Percentiles rank a stretch among this genome's conserved stretches.
Conservation (phyloP, 2,329 filamentous ascomycete species). For the Rutstroemia sp. region DNA sequence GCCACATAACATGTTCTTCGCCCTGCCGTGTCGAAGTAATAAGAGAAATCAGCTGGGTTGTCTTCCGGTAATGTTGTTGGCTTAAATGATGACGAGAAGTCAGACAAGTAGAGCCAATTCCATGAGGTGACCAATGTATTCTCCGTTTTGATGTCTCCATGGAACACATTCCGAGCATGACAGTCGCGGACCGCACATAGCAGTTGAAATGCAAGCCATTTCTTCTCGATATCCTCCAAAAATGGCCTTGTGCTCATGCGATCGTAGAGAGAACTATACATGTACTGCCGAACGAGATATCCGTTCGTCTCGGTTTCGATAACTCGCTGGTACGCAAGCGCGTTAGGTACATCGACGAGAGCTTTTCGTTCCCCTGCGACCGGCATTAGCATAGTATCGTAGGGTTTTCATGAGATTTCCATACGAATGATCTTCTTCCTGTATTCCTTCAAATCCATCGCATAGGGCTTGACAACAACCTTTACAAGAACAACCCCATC, state of each 20-base stretch:
- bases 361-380: constrained; percentile 67
- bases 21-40: constrained; percentile 92
- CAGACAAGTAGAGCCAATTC: constrained; percentile 98
- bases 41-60: constrained; percentile 94
- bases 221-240: constrained; percentile 95
- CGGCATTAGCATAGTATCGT: constrained; percentile 11
- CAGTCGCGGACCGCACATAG: constrained; percentile 89
- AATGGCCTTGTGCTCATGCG: constrained; percentile 94
- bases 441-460: constrained; percentile 74
- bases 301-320: constrained; percentile 88
- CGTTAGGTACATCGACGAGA: constrained; percentile 81
- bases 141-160: constrained; percentile 98
- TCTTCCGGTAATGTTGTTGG: constrained; percentile 90
- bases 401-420: constrained; percentile 25
- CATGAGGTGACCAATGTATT: constrained; percentile 96
- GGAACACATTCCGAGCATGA: constrained; percentile 80
- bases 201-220: constrained; percentile 95
- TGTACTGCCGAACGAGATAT: constrained; percentile 87
- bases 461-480: constrained; percentile 87
- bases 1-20: constrained; percentile 91
- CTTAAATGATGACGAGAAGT: constrained; percentile 95
- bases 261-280: constrained; percentile 96
- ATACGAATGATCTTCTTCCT: constrained; percentile 67
- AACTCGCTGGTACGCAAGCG: constrained; percentile 80
- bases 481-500: constrained; percentile 92